Percentiles rank a stretch among this genome's conserved stretches.
Evolutionary conservation across 2,329 filamentous ascomycete species (phyloP).

Genomic region (Hyphodiscus sp.): DNA sequence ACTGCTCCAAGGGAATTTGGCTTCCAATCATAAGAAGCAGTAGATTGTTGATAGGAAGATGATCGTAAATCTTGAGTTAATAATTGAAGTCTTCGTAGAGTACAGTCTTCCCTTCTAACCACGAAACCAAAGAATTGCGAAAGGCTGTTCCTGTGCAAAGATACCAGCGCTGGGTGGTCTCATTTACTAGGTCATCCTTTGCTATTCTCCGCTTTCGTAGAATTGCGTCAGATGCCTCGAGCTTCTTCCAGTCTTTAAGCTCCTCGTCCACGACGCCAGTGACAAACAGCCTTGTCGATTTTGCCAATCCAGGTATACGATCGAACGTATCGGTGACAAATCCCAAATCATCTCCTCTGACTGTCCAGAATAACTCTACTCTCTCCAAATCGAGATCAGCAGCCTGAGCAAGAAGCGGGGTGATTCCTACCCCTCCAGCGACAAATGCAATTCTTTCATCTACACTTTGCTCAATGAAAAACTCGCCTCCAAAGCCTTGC

Average conservation of each 20-base stretch:
- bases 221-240: conserved; percentile 25
- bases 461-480: conserved; percentile 35
- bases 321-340: conserved; percentile 55
- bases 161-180: conserved; percentile 43
- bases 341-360: conserved; percentile 53
- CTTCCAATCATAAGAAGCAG: too few relatives aligned
- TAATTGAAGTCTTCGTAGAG: conserved; percentile 45
- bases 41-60: neutral
- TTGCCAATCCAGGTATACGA: conserved; percentile 43
- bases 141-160: conserved; percentile 49
- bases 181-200: conserved; percentile 38
- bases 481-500: conserved; percentile 66
- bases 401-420: conserved; percentile 69
- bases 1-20: neutral
- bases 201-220: conserved; percentile 40
- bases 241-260: conserved; percentile 24
- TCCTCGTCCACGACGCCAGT: conserved; percentile 41
- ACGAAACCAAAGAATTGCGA: conserved; percentile 40
- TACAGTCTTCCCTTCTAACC: conserved; percentile 40
- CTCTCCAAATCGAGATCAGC: conserved; percentile 39
- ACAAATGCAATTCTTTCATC: conserved; percentile 49
- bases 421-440: conserved; percentile 77
- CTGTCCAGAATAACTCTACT: conserved; percentile 62
- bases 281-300: conserved; percentile 54
- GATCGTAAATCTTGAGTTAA: conserved; percentile 1